phyloP scores from a whole-genome alignment of 2,329 filamentous ascomycete species.

The Didymella glomerata region DNA sequence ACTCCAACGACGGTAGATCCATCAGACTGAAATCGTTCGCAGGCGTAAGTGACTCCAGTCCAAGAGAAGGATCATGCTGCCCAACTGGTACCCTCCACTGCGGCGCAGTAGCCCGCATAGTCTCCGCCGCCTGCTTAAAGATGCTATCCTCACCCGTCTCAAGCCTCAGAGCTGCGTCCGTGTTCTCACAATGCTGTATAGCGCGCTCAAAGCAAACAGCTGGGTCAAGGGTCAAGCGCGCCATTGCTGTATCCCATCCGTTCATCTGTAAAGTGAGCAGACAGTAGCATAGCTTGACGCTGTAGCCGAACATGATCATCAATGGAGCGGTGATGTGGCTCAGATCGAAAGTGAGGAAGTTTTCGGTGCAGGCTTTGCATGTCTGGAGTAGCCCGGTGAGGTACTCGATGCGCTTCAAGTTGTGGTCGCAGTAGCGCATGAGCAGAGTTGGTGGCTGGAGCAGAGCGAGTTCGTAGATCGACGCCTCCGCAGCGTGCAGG shows the following conservation, averaged over 20 bases:
- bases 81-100: conserved; percentile 20
- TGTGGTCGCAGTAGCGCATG: conserved; percentile 17
- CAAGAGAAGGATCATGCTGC: conserved; percentile 2
- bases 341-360: conserved; percentile 21
- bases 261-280: conserved; percentile 24
- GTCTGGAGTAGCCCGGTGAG: conserved; percentile 23
- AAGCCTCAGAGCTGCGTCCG: conserved; percentile 17
- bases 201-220: conserved; percentile 22
- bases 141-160: conserved; percentile 30
- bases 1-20: conserved; percentile 25
- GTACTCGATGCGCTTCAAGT: conserved; percentile 27
- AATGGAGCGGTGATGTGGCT: conserved; percentile 16
- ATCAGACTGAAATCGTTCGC: background rate
- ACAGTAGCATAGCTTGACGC: conserved; percentile 24
- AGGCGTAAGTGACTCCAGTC: conserved; percentile 8
- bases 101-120: conserved; percentile 23
- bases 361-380: conserved; percentile 25
- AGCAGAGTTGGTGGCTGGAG: conserved; percentile 6
- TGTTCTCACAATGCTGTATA: conserved; percentile 19
- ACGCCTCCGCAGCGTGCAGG: conserved; percentile 23
- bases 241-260: conserved; percentile 27
- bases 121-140: conserved; percentile 25
- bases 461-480: conserved; percentile 31
- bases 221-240: conserved; percentile 20
- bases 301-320: conserved; percentile 27